These are phyloP conservation scores for Lachancea kluyveri DNA, from an alignment of 805 yeast genomes.

Conservation along the genomic window DNA sequence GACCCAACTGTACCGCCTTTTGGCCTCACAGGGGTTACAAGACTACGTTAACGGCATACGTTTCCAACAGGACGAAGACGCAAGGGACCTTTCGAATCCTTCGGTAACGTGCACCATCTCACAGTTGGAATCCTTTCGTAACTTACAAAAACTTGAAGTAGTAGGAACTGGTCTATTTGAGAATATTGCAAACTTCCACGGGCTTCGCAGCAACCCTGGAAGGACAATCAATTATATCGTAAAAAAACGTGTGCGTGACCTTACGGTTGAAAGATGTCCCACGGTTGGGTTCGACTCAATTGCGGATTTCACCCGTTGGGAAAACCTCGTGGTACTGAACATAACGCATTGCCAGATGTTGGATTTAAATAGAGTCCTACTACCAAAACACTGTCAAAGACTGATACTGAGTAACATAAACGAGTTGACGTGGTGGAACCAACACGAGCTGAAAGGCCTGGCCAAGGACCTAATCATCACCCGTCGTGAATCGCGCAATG, in stretches of 20 bases:
- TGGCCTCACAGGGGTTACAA: too few species aligned
- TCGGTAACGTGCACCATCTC: too few species aligned
- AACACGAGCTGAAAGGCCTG: conserved; percentile 6
- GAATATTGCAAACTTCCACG: conserved; percentile 24
- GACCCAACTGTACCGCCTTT: too few species aligned
- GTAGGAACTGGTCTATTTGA: conserved; percentile 20
- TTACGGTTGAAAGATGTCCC: conserved; percentile 15
- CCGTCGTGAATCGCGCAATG: too few species aligned
- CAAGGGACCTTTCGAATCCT: too few species aligned
- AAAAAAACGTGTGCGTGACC: conserved; percentile 14
- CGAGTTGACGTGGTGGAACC: conserved; percentile 25
- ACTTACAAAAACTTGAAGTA: conserved; percentile 14
- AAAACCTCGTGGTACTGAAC: conserved; percentile 16
- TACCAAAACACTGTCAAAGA: conserved; percentile 20
- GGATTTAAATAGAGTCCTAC: conserved; percentile 20
- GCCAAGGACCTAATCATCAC: too few species aligned
- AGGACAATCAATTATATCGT: conserved; percentile 20
- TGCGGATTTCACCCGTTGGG: conserved; percentile 28
- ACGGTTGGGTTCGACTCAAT: conserved; percentile 11
- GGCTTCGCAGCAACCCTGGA: conserved; percentile 27
- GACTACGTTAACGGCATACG: too few species aligned
- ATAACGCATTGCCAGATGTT: conserved; percentile 13
- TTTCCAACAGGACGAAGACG: too few species aligned
- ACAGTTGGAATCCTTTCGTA: conserved; percentile 19
- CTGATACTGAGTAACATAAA: conserved; percentile 13